Evolutionary conservation across 2,329 filamentous ascomycete species (phyloP), one percentile per base, ranked within the genome.

Genomic region (Penicillium sp.): DNA sequence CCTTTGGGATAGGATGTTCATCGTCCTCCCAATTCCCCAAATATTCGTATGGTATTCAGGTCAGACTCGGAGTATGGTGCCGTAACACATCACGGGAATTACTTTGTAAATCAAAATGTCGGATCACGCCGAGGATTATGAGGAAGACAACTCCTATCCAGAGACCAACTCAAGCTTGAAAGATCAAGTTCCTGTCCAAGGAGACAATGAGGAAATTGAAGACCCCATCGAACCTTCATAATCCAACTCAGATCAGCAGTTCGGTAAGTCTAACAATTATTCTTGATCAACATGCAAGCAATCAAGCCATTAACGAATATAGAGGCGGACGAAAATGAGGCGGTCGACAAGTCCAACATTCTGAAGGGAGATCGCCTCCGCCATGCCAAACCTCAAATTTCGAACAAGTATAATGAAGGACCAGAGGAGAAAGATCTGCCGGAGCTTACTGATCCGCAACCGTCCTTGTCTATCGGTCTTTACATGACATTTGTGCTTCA

Each of bases 381-480:
- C 22, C 67, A 68, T 46, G 57, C 64, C 10, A 66, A 68, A 52
- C 67, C 67, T 19, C 51, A 37, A 46, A 62, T 63, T 19, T 10
- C 22, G 3, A 61, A 62, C 22, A 49, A 52, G 37, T 70, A 71
- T 47, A 65, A 52, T 19, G 65, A 69, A 45, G 67, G 68, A 0
- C 63, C 61, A 2, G 59, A 43, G 13, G 67, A 69, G 42, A 59
- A 64, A 35, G 68, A 70, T 9, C 22, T 69, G 27, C 66, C n/a
- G 33, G n/a, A 37, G 33, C 33, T n/a, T n/a, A n/a, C 6, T 37
- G 35, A 37, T 37, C 4, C n/a, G 16, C 8, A 10, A 37, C 10
- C 4, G 5, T 19, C 16, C 6, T 37, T 37, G 3, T 37, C n/a
- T 19, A 10, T 19, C 3, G 9, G 35, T 37, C 35, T 37, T 19